Conservation (phyloP, 1,284 basidiomycete genomes). For the Schizophyllum commune region DNA sequence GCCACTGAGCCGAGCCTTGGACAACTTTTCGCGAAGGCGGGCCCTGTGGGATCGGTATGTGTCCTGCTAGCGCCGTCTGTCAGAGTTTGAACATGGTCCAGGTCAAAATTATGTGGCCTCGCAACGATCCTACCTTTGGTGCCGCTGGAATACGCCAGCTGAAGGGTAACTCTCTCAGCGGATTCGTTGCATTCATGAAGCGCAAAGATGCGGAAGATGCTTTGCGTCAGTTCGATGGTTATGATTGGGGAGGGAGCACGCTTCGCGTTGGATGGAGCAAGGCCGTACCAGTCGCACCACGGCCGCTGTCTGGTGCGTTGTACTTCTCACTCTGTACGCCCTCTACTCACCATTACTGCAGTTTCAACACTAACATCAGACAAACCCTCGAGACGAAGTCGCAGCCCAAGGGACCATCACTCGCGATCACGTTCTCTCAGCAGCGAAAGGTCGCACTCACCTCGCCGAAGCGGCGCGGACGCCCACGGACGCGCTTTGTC, state of each 20-base stretch:
- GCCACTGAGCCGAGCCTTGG: conserved; percentile 82
- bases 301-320: conserved; percentile 72
- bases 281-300: conserved; percentile 77
- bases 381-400: conserved; percentile 20
- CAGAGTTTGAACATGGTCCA: conserved; percentile 19
- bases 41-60: conserved; percentile 64
- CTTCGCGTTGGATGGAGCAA: conserved; percentile 94
- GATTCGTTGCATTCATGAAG: conserved; percentile 95
- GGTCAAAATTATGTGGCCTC: conserved; percentile 97
- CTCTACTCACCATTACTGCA: not conserved
- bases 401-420: conserved; percentile 34
- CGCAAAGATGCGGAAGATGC: conserved; percentile 86
- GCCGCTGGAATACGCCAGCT: conserved; percentile 66
- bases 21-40: conserved; percentile 72
- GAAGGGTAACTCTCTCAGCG: conserved; percentile 72
- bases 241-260: conserved; percentile 83
- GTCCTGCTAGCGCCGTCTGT: conserved; percentile 1
- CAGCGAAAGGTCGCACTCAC: conserved; percentile 22
- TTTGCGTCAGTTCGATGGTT: conserved; percentile 81
- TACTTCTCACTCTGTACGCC: not conserved
- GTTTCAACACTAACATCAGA: not conserved
- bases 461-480: conserved; percentile 16
- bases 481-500: conserved; percentile 8
- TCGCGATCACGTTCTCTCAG: conserved; percentile 31
- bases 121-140: conserved; percentile 52